Conservation (phyloP, 2,329 filamentous ascomycete species). For the Verticillium isaacii region DNA sequence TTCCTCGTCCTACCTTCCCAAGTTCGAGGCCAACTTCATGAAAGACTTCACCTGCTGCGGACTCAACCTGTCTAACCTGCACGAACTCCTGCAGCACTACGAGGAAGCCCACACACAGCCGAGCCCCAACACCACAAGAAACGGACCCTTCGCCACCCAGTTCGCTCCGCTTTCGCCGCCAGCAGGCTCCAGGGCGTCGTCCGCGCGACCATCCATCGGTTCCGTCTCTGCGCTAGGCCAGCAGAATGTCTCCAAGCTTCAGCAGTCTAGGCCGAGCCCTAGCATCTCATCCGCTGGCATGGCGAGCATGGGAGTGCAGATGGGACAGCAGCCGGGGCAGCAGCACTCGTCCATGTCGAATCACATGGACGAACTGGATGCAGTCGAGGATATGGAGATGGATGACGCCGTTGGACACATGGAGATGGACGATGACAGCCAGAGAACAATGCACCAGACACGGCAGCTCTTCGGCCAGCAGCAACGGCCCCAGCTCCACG, state of each 20-base stretch:
- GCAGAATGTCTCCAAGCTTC: conserved; percentile 3
- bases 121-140: conserved; percentile 35
- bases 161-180: conserved; percentile 21
- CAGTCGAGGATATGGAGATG: conserved; percentile 94
- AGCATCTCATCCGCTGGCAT: conserved; percentile 6
- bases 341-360: conserved; percentile 38
- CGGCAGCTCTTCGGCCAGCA: conserved; percentile 64
- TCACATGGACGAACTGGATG: conserved; percentile 68
- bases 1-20: conserved; percentile 92
- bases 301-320: conserved; percentile 12
- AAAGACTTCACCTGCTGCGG: conserved; percentile 95
- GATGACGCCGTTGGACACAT: conserved; percentile 71
- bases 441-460: conserved; percentile 64
- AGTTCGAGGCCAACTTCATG: conserved; percentile 97
- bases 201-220: conserved; percentile 2
- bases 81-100: conserved; percentile 94
- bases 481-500: conserved; percentile 68
- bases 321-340: conserved; percentile 26
- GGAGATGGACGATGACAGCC: conserved; percentile 58
- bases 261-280: conserved; percentile 1
- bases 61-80: conserved; percentile 80
- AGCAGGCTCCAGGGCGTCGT: conserved; percentile 5
- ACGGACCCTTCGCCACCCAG: conserved; percentile 30
- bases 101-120: conserved; percentile 87
- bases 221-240: conserved; percentile 11